Evolutionary conservation across 108 stramenopile species (phyloP), one percentile per base, ranked within the genome.

Genomic region (Skeletonema tropicum): DNA sequence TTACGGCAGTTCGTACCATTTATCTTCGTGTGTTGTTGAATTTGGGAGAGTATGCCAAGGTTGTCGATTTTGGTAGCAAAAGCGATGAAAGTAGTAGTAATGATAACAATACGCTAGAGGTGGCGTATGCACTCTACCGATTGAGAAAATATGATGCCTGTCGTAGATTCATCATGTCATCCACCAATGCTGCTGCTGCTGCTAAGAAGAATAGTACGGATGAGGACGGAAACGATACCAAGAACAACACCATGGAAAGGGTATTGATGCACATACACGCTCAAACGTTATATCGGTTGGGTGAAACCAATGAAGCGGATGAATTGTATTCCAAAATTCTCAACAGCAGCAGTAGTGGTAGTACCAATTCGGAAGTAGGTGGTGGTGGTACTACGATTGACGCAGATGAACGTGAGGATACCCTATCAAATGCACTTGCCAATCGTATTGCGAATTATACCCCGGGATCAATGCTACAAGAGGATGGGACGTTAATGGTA

Each of bases 381-480:
- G 55, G 15, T 3, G 58, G n/a, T n/a, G n/a, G n/a, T n/a, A n/a
- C n/a, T n/a, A n/a, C 29, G 2, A 66, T 67, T 70, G 74, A 76
- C 23, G 75, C 17, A n/a, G 83, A 84, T 48, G 79, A 80, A 48
- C 60, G 69, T 38, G 83, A 79, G 70, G 83, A 80, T 36, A 31
- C 64, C 4, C 52, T 79, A 12, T 64, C 83, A 8, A 84, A 84
- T 64, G 79, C 75, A 9, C 70, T 84, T 26, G 83, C 83, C 59
- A 84, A 84, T 70, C 39, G 66, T 29, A 76, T 59, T 48, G 74
- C 83, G 35, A 80, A 80, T 68, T 70, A 79, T 46, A 80, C 83
- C 49, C 35, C 78, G 25, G 83, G 79, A 13, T 71, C 66, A 10
- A 41, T 76, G 30, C 33, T 77, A 57, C 11, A 25, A 15, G 5